Base-by-base conservation (phyloP, 2,329 filamentous ascomycete species). In the Arthrinium puccinioides region DNA sequence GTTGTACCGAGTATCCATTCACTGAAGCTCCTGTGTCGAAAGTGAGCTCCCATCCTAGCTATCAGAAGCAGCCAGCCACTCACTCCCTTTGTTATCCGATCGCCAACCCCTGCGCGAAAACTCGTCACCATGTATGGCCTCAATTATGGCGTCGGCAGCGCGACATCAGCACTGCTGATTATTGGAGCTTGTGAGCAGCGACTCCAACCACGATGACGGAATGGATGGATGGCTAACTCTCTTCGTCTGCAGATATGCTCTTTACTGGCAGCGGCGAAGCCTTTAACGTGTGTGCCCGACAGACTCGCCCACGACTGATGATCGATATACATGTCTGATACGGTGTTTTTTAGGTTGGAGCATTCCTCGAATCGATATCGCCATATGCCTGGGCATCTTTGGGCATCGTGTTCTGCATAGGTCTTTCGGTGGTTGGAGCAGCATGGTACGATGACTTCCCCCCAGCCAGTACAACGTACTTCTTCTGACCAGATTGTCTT, bases 181-280 rank as follows among this genome's bases (percentile, higher is more conserved):
- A 36, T 45, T 24, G 43, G 40, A 33, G 26, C 31, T 37, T 45
- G 42, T 44, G 35, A 37, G 42, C 32, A 19, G 10, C 24, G 21
- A 18, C 21, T 29, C 25, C 15, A 13, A 10, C 21, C 28, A 18
- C 6, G 10, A 18, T 35, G 29, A n/a, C 20, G 15, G 28, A 23
- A 4, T 21, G 13, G 24, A 20, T 13, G 28, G 16, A 13, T 19
- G 16, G 28, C 31, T 23, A 6, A 15, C 21, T 33, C n/a, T 15
- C 7, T 14, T 33, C 31, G n/a, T 16, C 31, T 23, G 20, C 63
- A 98, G 92, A 98, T 67, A 94, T 98, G 87, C 87, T 98, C 61
- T 96, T 98, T 61, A 94, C 92, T 57, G 88, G 87, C 58, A 88
- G 86, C 62, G 92, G 94, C 59, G 90, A 98, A 74, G 73, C 83